Evolutionary conservation across 176 grass and related monocot species (phyloP).

Genomic region (Carex kokanica): DNA sequence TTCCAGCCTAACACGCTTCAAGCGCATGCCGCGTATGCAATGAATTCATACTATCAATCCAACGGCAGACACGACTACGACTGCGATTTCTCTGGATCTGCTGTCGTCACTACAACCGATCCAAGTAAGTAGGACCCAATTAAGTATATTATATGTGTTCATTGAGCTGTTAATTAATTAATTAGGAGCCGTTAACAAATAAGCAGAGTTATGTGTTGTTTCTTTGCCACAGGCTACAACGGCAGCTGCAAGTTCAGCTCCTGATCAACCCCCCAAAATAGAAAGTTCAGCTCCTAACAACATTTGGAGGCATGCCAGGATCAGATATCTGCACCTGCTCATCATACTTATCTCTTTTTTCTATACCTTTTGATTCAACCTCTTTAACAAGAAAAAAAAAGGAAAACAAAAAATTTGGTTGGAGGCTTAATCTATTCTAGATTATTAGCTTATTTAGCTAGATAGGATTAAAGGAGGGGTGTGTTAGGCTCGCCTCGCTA

Average conservation of each 20-base stretch:
- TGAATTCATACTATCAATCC: conserved; percentile 49
- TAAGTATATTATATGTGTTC: conserved; percentile 4
- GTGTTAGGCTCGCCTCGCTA: not conserved
- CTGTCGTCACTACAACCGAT: conserved; percentile 33
- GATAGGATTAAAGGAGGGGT: not conserved
- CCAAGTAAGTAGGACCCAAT: conserved; percentile 21
- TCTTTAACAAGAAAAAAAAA: not conserved
- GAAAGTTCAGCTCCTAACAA: not conserved
- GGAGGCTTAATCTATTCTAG: conserved; percentile 11
- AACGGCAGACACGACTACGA: conserved; percentile 31
- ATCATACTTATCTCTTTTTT: not conserved
- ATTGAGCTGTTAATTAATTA: not conserved
- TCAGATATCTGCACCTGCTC: not conserved
- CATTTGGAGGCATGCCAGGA: not conserved
- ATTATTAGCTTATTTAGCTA: not conserved
- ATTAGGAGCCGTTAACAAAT: conserved; percentile 8
- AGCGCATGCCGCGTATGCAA: conserved; percentile 37
- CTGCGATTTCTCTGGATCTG: conserved; percentile 33
- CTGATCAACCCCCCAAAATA: too few relatives aligned
- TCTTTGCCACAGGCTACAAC: conserved; percentile 16
- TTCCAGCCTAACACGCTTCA: conserved; percentile 32
- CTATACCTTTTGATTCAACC: not conserved
- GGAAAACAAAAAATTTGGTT: not conserved
- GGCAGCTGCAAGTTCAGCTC: conserved; percentile 9
- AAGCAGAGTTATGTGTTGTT: conserved; percentile 24